Conservation (phyloP, 148 eudicot genomes). For the Mesembryanthemum crystallinum region DNA sequence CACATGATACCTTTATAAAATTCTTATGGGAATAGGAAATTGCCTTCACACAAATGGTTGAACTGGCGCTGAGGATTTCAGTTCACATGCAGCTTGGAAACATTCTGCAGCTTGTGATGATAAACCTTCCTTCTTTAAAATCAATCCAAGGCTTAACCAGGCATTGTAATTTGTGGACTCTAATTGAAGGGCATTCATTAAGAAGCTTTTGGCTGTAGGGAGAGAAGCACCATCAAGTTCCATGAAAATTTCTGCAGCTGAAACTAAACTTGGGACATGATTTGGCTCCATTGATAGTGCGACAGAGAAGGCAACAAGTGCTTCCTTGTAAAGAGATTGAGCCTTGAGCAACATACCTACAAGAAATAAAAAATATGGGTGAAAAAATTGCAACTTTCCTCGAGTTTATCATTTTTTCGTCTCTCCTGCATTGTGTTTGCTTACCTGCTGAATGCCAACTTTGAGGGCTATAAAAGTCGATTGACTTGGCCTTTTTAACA, state of each 20-base stretch:
- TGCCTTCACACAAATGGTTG: conserved; percentile 27
- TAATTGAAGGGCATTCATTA: conserved; percentile 69
- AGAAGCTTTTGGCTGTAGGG: conserved; percentile 69
- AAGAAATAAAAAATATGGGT: conserved; percentile 13
- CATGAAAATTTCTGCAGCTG: conserved; percentile 54
- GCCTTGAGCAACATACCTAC: conserved; percentile 54
- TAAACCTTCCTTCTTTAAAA: conserved; percentile 72
- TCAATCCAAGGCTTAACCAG: conserved; percentile 73
- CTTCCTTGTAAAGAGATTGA: conserved; percentile 49
- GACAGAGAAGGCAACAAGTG: conserved; percentile 55
- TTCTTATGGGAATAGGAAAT: too few species aligned
- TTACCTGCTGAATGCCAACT: conserved; percentile 82
- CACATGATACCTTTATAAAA: background rate
- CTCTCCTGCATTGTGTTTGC: background rate
- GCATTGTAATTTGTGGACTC: conserved; percentile 74
- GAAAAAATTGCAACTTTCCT: background rate
- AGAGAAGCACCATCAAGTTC: conserved; percentile 40
- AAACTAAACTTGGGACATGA: conserved; percentile 66
- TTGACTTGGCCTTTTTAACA: conserved; percentile 52
- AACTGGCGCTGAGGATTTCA: conserved; percentile 73
- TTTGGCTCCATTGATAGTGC: conserved; percentile 73
- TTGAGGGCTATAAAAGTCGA: conserved; percentile 47
- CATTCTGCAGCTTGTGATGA: conserved; percentile 73
- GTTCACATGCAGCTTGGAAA: conserved; percentile 91
- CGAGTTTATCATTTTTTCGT: background rate